phyloP scores from a whole-genome alignment of 768 basidiomycete genomes.

The Pisolithus albus region DNA sequence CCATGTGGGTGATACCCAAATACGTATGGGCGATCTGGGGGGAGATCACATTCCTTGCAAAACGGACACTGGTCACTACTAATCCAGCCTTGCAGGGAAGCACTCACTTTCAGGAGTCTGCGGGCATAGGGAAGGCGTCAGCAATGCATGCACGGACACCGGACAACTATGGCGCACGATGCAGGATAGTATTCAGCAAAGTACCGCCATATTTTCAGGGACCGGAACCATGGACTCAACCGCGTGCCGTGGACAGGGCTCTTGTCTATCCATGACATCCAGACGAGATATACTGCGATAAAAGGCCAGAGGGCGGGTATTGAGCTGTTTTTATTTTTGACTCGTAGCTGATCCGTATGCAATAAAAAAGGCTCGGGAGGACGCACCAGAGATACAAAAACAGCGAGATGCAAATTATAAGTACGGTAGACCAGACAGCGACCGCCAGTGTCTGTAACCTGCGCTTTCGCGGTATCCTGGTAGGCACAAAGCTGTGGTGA shows the following conservation, averaged over 20 bases:
- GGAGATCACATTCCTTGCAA: constrained; percentile 72
- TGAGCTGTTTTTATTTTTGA: constrained; percentile 47
- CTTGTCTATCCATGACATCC: constrained; percentile 69
- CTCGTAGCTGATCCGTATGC: neutral
- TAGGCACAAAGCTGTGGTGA: constrained; percentile 66
- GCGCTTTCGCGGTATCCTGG: constrained; percentile 78
- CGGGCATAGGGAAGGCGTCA: neutral
- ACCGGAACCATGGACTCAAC: constrained; percentile 68
- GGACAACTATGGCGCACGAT: constrained; percentile 53
- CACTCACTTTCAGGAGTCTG: constrained; percentile 31
- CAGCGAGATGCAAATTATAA: constrained; percentile 55
- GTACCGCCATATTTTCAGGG: constrained; percentile 69
- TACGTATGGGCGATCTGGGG: constrained; percentile 87
- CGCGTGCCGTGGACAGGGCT: constrained; percentile 71
- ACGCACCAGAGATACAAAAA: constrained; percentile 82
- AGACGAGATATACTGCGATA: constrained; percentile 67
- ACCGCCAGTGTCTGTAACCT: constrained; percentile 87
- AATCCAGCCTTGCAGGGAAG: neutral
- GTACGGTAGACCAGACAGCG: constrained; percentile 79
- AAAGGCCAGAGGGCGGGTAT: constrained; percentile 86
- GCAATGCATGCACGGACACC: constrained; percentile 13
- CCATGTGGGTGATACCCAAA: constrained; percentile 99
- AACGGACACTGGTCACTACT: neutral
- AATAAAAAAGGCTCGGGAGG: neutral
- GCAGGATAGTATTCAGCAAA: constrained; percentile 92